Evolutionary conservation across 2,329 filamentous ascomycete species (phyloP).

Genomic region (Penicillium sp.): DNA sequence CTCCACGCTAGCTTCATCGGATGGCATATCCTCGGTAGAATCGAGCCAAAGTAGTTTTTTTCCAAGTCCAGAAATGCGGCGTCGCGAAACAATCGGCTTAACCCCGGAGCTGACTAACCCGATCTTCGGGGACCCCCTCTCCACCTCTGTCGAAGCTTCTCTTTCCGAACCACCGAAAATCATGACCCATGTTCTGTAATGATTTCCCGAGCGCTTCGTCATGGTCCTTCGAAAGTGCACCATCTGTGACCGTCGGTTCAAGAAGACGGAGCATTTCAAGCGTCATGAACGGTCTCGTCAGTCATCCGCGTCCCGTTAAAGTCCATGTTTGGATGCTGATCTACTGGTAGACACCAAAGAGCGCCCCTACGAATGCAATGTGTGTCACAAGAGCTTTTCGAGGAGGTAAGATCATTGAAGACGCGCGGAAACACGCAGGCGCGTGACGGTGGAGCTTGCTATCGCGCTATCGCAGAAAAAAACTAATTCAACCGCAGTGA

Average conservation of each 20-base stretch:
- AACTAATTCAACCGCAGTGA: conserved; percentile 37
- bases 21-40: conserved; percentile 11
- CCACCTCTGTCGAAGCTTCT: conserved; percentile 1
- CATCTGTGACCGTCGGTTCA: conserved; percentile 55
- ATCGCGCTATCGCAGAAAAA: background rate
- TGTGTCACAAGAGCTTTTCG: conserved; percentile 55
- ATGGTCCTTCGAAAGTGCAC: conserved; percentile 46
- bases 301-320: conserved; percentile 21
- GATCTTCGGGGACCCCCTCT: conserved; percentile 4
- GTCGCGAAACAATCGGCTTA: conserved; percentile 8
- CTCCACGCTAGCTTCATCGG: conserved; percentile 1
- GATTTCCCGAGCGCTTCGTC: conserved; percentile 16
- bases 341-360: conserved; percentile 51
- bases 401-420: conserved; percentile 44
- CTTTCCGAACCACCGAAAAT: background rate
- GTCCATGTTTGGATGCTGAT: conserved; percentile 5
- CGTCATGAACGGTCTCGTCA: conserved; percentile 56
- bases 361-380: conserved; percentile 53
- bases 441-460: background rate
- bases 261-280: conserved; percentile 56
- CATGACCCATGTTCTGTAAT: background rate
- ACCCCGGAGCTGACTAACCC: conserved; percentile 16
- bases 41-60: background rate
- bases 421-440: background rate
- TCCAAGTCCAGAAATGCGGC: background rate